A percentile compares a stretch with the other conserved stretches of the same genome.
Conservation (phyloP, 208 protist genomes). For the Angomonas deanei region DNA sequence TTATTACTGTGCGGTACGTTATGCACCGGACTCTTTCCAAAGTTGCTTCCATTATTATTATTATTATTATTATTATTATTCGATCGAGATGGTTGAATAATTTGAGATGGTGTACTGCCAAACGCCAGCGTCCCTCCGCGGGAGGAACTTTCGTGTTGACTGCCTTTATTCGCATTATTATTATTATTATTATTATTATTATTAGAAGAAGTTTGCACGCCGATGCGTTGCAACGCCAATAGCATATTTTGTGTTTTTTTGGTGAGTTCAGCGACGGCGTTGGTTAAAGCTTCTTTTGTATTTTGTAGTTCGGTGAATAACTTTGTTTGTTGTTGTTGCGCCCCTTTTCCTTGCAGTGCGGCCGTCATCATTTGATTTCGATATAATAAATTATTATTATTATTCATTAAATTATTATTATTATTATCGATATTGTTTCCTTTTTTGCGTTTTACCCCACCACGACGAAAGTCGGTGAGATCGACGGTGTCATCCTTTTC, state of each 20-base stretch:
- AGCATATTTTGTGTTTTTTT: not conserved
- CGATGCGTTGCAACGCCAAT: not conserved
- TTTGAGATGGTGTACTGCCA: not conserved
- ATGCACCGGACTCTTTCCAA: no score
- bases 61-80: slow-evolving; percentile 9
- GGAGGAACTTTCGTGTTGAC: not conserved
- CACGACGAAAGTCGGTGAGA: not conserved
- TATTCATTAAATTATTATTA: not conserved
- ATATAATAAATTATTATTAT: slow-evolving; percentile 28
- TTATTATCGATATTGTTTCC: not conserved
- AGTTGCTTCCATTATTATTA: no score
- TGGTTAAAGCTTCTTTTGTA: not conserved
- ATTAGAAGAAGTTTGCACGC: not conserved
- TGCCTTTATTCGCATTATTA: not conserved
- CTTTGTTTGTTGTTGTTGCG: not conserved
- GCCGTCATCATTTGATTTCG: slow-evolving; percentile 20
- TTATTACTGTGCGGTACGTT: no score
- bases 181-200: not conserved
- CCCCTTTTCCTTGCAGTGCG: slow-evolving; percentile 28
- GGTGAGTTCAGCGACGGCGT: not conserved
- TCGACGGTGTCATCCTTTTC: slow-evolving; percentile 10
- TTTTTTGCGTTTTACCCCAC: not conserved
- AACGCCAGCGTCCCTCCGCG: not conserved
- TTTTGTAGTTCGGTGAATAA: not conserved
- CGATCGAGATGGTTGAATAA: not conserved